phyloP scores from a whole-genome alignment of 352 stramenopile species.

The Globisporangium acanthophoron region DNA sequence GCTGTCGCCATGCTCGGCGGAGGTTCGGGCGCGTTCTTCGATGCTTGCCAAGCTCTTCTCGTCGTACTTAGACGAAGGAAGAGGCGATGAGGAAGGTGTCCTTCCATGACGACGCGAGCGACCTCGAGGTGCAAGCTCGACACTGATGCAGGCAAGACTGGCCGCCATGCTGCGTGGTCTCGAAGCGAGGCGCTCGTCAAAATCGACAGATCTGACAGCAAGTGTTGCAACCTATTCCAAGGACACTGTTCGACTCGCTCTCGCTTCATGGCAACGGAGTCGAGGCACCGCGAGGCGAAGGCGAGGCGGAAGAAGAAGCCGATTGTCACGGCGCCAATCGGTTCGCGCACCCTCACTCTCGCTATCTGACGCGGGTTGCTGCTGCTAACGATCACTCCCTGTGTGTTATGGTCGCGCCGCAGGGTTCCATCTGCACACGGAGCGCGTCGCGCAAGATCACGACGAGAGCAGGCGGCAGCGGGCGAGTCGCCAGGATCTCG shows the following conservation, averaged over 20 bases:
- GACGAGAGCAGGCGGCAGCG: slow-evolving; percentile 9
- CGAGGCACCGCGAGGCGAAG: not conserved
- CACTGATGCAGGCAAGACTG: too few relatives aligned
- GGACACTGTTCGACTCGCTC: not conserved
- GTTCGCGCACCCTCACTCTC: not conserved
- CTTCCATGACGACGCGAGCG: too few relatives aligned
- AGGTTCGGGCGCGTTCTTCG: not conserved
- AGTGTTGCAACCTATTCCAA: slow-evolving; percentile 8
- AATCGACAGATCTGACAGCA: too few relatives aligned
- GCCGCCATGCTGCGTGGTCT: too few relatives aligned
- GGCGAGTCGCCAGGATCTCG: slow-evolving; percentile 22
- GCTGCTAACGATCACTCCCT: not conserved
- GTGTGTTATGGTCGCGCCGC: not conserved
- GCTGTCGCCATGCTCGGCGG: not conserved
- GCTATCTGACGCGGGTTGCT: not conserved
- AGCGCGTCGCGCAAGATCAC: slow-evolving; percentile 6
- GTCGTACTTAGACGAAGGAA: not conserved
- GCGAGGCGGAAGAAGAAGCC: slow-evolving; percentile 1
- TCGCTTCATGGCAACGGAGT: not conserved
- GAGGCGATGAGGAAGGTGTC: not conserved
- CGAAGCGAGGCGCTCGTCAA: too few relatives aligned
- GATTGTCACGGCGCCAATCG: not conserved
- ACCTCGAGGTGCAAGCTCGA: too few relatives aligned
- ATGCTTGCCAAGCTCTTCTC: not conserved
- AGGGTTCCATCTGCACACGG: slow-evolving; percentile 5